These are phyloP conservation scores for Hibiscus tridactylites DNA, from an alignment of 345 rosid species.

Conservation along the genomic window DNA sequence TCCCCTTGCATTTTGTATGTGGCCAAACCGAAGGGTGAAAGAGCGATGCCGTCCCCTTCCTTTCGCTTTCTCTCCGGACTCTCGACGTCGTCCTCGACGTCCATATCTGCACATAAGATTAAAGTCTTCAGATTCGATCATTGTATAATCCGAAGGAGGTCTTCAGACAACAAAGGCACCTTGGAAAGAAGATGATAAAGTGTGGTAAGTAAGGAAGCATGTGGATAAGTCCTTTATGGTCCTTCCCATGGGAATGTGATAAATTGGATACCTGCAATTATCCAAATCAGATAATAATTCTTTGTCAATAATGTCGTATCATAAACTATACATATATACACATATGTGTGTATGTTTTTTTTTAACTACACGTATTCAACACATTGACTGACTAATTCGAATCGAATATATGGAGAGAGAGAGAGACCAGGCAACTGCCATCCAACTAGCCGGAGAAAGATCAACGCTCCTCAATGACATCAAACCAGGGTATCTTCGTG, in stretches of 20 bases:
- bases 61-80: conserved; percentile 33
- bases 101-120: conserved; percentile 42
- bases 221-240: conserved; percentile 96
- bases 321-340: background rate
- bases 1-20: conserved; percentile 98
- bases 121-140: no score
- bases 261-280: conserved; percentile 73
- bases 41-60: conserved; percentile 54
- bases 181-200: conserved; percentile 91
- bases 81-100: conserved; percentile 51
- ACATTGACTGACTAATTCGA: no score
- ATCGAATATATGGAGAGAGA: background rate
- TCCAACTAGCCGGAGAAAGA: conserved; percentile 99
- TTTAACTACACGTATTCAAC: no score
- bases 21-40: conserved; percentile 84
- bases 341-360: background rate
- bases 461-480: conserved; percentile 90
- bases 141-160: background rate
- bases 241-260: conserved; percentile 98
- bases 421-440: conserved; percentile 91
- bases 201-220: conserved; percentile 92
- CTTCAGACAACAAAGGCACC: conserved; percentile 27
- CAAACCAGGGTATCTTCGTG: conserved; percentile 66
- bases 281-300: background rate
- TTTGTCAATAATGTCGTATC: background rate